Conservation (phyloP, 2,329 filamentous ascomycete species). For the Colletotrichum spaethianum region DNA sequence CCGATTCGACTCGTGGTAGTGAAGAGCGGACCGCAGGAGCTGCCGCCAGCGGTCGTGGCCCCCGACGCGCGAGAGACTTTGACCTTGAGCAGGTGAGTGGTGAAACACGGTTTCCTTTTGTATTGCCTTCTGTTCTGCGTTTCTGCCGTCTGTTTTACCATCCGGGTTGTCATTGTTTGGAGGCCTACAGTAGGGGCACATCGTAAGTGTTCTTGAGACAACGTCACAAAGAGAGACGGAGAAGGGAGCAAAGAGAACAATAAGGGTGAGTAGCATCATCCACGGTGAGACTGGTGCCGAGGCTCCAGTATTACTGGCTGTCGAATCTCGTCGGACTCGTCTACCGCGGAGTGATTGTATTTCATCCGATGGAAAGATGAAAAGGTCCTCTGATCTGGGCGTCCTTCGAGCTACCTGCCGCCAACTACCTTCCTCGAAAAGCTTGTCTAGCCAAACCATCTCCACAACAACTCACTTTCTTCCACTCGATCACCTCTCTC, state of each 20-base stretch:
- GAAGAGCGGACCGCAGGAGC: constrained; percentile 80
- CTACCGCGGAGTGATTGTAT: background rate
- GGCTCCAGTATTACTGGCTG: background rate
- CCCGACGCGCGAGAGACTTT: constrained; percentile 82
- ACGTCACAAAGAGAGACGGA: background rate
- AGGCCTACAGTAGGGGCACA: background rate
- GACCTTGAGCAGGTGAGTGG: constrained; percentile 85
- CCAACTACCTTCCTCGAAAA: constrained; percentile 1
- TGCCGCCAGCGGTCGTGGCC: constrained; percentile 74
- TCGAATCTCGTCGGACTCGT: background rate
- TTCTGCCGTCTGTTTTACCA: constrained; percentile 7
- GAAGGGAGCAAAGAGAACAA: background rate
- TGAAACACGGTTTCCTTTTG: constrained; percentile 40
- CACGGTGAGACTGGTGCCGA: constrained; percentile 5
- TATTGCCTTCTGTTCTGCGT: constrained; percentile 41
- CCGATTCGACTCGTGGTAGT: constrained; percentile 79
- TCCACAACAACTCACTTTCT: constrained; percentile 2
- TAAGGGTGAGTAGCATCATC: constrained; percentile 25
- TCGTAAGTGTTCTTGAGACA: constrained; percentile 18
- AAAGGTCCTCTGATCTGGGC: background rate
- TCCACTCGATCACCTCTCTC: background rate
- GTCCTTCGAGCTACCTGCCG: constrained; percentile 15
- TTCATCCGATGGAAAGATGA: background rate
- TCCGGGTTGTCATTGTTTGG: background rate
- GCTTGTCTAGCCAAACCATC: background rate